These are phyloP conservation scores for Nigrograna mackinnonii DNA, from an alignment of 2,329 filamentous ascomycete species.

Conservation along the genomic window DNA sequence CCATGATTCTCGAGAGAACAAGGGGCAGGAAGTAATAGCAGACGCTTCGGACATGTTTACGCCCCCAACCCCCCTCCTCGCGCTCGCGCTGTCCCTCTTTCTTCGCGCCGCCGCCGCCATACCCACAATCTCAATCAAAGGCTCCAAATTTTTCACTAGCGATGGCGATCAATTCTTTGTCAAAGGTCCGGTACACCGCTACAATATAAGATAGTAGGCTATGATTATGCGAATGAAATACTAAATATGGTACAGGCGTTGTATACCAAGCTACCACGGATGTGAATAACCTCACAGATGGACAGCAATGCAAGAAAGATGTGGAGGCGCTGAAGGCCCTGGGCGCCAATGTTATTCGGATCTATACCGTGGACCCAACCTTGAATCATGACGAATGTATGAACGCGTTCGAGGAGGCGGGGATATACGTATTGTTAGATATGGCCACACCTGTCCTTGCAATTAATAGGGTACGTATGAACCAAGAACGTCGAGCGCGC, in stretches of 20 bases:
- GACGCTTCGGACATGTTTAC: too few species aligned
- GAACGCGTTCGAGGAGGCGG: constrained; percentile 10
- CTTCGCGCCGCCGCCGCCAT: too few species aligned
- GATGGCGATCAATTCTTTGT: constrained; percentile 2
- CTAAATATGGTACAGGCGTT: too few species aligned
- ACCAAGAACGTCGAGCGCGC: too few species aligned
- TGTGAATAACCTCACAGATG: constrained; percentile 8
- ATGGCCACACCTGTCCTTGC: constrained; percentile 5
- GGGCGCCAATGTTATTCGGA: constrained; percentile 11
- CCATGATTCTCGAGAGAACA: too few species aligned
- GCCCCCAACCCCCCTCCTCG: too few species aligned
- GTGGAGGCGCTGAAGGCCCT: constrained; percentile 8
- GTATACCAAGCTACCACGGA: not conserved
- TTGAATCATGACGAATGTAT: constrained; percentile 16
- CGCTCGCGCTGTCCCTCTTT: too few species aligned
- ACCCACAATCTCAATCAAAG: not conserved
- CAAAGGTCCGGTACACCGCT: constrained; percentile 1
- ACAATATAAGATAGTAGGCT: too few species aligned
- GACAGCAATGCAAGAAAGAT: constrained; percentile 11
- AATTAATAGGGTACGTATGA: constrained; percentile 8
- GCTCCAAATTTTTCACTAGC: constrained; percentile 2
- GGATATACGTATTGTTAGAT: constrained; percentile 16
- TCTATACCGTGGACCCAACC: constrained; percentile 12
- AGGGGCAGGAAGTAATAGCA: too few species aligned
- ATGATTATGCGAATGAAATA: too few species aligned